phyloP scores from a whole-genome alignment of 139 green algal genomes.

The Picochlorum sp. region DNA sequence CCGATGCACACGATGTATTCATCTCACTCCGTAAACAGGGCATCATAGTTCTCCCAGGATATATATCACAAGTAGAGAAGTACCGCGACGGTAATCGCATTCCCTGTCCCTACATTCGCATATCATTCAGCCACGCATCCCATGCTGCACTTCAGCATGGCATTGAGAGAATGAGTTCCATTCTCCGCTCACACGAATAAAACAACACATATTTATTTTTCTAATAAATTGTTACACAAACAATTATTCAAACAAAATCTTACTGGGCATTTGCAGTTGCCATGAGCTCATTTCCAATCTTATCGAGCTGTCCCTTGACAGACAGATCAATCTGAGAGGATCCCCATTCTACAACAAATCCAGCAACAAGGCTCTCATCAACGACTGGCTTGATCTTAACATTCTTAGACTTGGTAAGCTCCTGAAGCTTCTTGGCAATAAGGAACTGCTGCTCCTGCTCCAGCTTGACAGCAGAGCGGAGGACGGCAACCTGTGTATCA shows the following conservation, averaged over 20 bases:
- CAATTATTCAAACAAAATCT: neutral
- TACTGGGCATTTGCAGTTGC: conserved; percentile 16
- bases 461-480: conserved; percentile 91
- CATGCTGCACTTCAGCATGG: neutral
- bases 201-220: neutral
- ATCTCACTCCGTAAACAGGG: neutral
- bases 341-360: conserved; percentile 93
- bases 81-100: neutral
- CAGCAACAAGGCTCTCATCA: conserved; percentile 86
- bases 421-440: conserved; percentile 99
- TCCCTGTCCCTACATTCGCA: neutral
- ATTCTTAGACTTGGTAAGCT: conserved; percentile 97
- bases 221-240: conserved; percentile 1
- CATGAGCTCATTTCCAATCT: conserved; percentile 43
- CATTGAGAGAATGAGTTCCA: neutral
- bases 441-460: conserved; percentile 99
- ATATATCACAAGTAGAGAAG: neutral
- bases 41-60: neutral
- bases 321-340: conserved; percentile 93
- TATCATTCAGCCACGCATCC: neutral
- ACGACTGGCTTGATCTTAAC: conserved; percentile 98
- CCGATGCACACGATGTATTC: neutral
- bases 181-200: neutral
- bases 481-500: conserved; percentile 90
- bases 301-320: conserved; percentile 84